Percentiles rank a stretch among this genome's conserved stretches.
Conservation (phyloP, 2,329 filamentous ascomycete genomes). For the Emmonsiellopsis sp. region DNA sequence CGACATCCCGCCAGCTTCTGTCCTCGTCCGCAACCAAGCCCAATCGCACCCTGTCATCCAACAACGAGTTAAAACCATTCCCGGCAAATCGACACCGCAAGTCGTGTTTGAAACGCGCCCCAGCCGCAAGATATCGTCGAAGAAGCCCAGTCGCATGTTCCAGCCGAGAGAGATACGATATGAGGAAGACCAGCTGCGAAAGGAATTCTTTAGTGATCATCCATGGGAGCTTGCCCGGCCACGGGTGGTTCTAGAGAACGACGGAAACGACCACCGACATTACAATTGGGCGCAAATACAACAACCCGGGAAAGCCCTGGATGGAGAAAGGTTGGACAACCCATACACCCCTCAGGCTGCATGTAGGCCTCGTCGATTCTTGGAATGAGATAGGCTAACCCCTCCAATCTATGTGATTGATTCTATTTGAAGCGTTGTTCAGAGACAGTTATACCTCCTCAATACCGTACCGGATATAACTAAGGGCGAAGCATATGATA, state of each 20-base stretch:
- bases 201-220: constrained; percentile 82
- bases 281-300: constrained; percentile 71
- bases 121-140: constrained; percentile 35
- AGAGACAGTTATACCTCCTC: constrained; percentile 83
- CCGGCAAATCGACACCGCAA: constrained; percentile 19
- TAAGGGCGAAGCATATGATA: constrained; percentile 68
- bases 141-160: constrained; percentile 67
- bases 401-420: neutral
- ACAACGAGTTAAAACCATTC: constrained; percentile 21
- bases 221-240: constrained; percentile 95
- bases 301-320: constrained; percentile 66
- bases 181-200: constrained; percentile 72
- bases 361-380: no score
- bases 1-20: constrained; percentile 50
- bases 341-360: neutral
- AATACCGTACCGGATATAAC: constrained; percentile 49
- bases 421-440: constrained; percentile 60
- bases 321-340: constrained; percentile 67
- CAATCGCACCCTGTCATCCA: constrained; percentile 34
- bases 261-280: constrained; percentile 67
- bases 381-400: neutral
- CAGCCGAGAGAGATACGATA: constrained; percentile 68
- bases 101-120: constrained; percentile 27
- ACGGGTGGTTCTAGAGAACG: constrained; percentile 70
- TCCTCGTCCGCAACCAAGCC: constrained; percentile 49